These are phyloP conservation scores for Alternaria sp. DNA, from an alignment of 2,329 filamentous ascomycete species.

Conservation along the genomic window DNA sequence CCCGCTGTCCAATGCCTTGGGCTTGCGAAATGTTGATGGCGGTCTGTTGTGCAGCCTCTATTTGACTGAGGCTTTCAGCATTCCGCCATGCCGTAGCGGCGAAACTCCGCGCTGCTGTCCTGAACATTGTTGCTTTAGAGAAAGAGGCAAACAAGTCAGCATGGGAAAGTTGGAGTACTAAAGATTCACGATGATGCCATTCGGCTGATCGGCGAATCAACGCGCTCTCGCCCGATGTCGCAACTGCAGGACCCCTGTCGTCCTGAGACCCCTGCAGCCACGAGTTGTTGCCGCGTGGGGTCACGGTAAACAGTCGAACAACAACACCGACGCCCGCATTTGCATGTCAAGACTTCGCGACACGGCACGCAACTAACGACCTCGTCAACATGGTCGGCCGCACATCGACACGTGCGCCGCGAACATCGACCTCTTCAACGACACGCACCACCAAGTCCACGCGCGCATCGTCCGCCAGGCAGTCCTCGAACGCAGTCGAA, in stretches of 20 bases:
- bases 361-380: slow-evolving; percentile 11
- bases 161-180: background rate
- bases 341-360: slow-evolving; percentile 14
- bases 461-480: slow-evolving; percentile 52
- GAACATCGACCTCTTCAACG: slow-evolving; percentile 44
- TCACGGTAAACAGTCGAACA: slow-evolving; percentile 15
- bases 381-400: slow-evolving; percentile 54
- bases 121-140: slow-evolving; percentile 64
- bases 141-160: background rate
- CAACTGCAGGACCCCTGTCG: slow-evolving; percentile 21
- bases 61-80: slow-evolving; percentile 54
- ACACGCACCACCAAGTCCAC: slow-evolving; percentile 54
- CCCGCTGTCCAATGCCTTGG: slow-evolving; percentile 77
- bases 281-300: slow-evolving; percentile 11
- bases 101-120: slow-evolving; percentile 71
- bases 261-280: slow-evolving; percentile 10
- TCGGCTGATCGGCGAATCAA: slow-evolving; percentile 24
- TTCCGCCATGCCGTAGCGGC: slow-evolving; percentile 66
- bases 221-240: slow-evolving; percentile 31
- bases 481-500: slow-evolving; percentile 49
- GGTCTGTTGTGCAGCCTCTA: slow-evolving; percentile 62
- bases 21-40: slow-evolving; percentile 77
- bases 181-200: slow-evolving; percentile 19
- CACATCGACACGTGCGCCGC: slow-evolving; percentile 52
- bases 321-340: slow-evolving; percentile 14